Evolutionary conservation across 495 filamentous ascomycete genomes (phyloP), one percentile per base, ranked within the genome.

Genomic region (Aspergillus cristatus): DNA sequence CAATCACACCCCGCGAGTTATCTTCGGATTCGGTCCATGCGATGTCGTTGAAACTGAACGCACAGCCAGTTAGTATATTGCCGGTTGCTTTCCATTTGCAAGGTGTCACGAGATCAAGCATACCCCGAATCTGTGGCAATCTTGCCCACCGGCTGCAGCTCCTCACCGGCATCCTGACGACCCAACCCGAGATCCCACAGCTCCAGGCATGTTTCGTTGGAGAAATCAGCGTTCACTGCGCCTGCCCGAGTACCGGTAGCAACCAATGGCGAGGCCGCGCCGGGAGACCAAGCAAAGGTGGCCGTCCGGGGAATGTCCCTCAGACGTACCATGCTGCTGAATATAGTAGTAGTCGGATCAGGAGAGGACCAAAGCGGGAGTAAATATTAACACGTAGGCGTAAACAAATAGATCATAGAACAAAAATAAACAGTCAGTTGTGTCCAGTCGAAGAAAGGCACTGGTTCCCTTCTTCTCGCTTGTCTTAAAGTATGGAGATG

Each of bases 231-330:
- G 63, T 91, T 86, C 13, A 97, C 88, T 44, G 91, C 91, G 37
- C 91, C 91, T 38, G 90, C 88, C 51, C 85, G 76, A 16, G 91
- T 97, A 50, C 91, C 91, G n/a, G 91, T 97, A 29, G 88, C 90
- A 38, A 99, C 70, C 48, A 93, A 72, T 46, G 88, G 86, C 40
- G 74, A 70, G 24, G 72, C 67, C 30, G 83, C 61, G 38, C 81
- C 80, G 11, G 87, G 82, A 43, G 87, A 91, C 90, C 91, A 99
- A 42, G 93, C 86, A 54, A 99, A 97, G 52, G 89, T 84, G 61
- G 90, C 90, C 41, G 91, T 97, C 64, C 91, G 75, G 53, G 87
- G 83, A 55, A 99, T 90, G 67, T 97, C 87, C 69, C 89, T 77
- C 63, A 96, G 70, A 60, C 85, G 81, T 52, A 94, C 89, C 91